Evolutionary conservation across 192 early-diverging fungal genomes (phyloP).

Genomic region (Rhizoclosmatium globosum): DNA sequence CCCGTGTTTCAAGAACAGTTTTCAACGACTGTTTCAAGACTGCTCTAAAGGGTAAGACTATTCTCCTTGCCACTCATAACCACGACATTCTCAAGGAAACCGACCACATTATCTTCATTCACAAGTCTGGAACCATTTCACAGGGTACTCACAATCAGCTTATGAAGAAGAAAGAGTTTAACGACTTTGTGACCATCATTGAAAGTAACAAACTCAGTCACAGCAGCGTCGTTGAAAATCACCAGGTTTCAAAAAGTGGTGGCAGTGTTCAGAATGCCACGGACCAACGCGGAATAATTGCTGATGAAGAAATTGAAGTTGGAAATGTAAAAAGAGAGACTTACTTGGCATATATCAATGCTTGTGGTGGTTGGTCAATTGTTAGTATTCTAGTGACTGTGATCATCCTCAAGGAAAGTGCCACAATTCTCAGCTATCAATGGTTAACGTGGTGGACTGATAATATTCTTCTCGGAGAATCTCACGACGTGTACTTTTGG

Average conservation of each 20-base stretch:
- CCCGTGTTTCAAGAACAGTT: conserved; percentile 59
- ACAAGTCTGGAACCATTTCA: neutral
- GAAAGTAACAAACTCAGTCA: neutral
- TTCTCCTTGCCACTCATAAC: conserved; percentile 23
- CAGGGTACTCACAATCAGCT: conserved; percentile 17
- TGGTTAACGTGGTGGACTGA: conserved; percentile 32
- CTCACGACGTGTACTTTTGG: conserved; percentile 30
- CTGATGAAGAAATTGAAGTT: conserved; percentile 10
- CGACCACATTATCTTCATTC: conserved; percentile 22
- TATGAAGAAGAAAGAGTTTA: neutral
- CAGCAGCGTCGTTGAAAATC: neutral
- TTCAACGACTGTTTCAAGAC: conserved; percentile 70
- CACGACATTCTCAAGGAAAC: conserved; percentile 23
- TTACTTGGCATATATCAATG: neutral
- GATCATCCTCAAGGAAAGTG: neutral
- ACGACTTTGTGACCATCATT: neutral
- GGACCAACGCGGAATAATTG: conserved; percentile 4
- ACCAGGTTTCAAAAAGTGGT: neutral
- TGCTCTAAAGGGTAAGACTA: conserved; percentile 69
- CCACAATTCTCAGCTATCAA: neutral
- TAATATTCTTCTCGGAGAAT: neutral
- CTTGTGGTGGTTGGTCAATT: neutral
- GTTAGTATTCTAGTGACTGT: neutral
- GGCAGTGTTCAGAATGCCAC: neutral
- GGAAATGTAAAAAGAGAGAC: conserved; percentile 18